These are phyloP conservation scores for Botryobasidium botryosum DNA, from an alignment of 768 basidiomycete species.

Conservation along the genomic window DNA sequence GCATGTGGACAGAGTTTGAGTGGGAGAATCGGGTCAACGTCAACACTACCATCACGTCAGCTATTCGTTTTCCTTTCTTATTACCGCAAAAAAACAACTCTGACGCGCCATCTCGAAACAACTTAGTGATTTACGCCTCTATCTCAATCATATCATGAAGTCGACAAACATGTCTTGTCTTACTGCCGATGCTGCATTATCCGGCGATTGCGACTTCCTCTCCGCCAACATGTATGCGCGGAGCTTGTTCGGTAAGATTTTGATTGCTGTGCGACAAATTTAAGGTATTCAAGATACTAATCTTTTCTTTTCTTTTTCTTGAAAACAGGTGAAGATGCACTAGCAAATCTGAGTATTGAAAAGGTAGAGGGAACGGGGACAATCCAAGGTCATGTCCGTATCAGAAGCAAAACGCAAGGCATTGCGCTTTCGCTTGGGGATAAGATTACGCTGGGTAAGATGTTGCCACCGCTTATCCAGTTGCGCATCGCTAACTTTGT, in stretches of 20 bases:
- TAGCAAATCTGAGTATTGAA: constrained; percentile 90
- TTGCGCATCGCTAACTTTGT: background rate
- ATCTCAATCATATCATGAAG: constrained; percentile 89
- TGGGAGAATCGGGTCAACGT: constrained; percentile 99
- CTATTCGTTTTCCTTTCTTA: too few relatives aligned
- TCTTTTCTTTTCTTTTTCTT: background rate
- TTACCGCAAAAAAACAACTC: too few relatives aligned
- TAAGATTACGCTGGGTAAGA: constrained; percentile 49
- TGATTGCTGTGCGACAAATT: too few relatives aligned
- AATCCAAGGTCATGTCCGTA: constrained; percentile 86
- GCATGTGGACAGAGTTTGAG: constrained; percentile 99
- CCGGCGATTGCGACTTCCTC: constrained; percentile 93
- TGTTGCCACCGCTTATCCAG: background rate
- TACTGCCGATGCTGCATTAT: constrained; percentile 72
- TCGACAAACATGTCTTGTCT: constrained; percentile 96
- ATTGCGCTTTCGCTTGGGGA: constrained; percentile 92
- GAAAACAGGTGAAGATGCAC: constrained; percentile 70
- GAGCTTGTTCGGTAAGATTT: constrained; percentile 71
- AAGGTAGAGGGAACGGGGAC: constrained; percentile 56
- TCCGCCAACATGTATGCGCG: constrained; percentile 94
- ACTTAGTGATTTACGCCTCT: constrained; percentile 62
- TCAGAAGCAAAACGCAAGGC: constrained; percentile 94
- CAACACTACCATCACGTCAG: constrained; percentile 63
- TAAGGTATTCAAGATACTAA: too few relatives aligned
- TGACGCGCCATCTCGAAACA: background rate